Evolutionary conservation across 2,329 filamentous ascomycete genomes (phyloP), one percentile per base, ranked within the genome.

Genomic region (Cladosporium cucumerinum): DNA sequence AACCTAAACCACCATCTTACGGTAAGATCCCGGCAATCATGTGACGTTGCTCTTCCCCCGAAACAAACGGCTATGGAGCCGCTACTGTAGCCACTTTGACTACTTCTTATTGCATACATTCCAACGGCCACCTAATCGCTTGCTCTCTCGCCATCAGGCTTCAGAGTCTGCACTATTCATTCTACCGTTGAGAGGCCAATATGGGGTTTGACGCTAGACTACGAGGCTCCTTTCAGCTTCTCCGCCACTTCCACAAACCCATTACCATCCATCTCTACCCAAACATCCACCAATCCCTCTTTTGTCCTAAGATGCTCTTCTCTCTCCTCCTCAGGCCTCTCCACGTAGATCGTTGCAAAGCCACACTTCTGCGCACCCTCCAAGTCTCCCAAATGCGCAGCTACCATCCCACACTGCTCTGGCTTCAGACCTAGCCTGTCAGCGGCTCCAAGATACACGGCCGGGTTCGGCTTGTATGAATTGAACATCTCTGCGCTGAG

Each of bases 271-370:
- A 80, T 70, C 14, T 74, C 76, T 28, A 90, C 68, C 86, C 86
- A 89, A 57, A 89, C 72, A 75, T 92, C 88, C 11, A 91, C 87
- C 82, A 86, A 89, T 1, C 78, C 82, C 65, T 82, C 85, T 23
- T 83, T 81, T 68, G 84, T 78, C 26, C 84, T 77, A 5, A 85
- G 84, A 21, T 69, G 61, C 10, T 72, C 71, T 85, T 85, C 89
- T 7, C 79, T 81, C 76, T 93, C 91, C 77, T 96, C 91, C 51
- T 75, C 69, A 3, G 77, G 75, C 65, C 91, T 81, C 78, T 91
- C 89, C 2, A 95, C 86, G 73, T 93, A 95, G 2, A 95, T 82
- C 0, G 90, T 91, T 70, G 84, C 82, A 66, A 93, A 78, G 0
- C 91, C 91, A 66, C 81, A 83, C 2, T 71, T 73, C 70, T 86